phyloP scores from a whole-genome alignment of 768 basidiomycete species.

The Mycena olivaceomarginata region DNA sequence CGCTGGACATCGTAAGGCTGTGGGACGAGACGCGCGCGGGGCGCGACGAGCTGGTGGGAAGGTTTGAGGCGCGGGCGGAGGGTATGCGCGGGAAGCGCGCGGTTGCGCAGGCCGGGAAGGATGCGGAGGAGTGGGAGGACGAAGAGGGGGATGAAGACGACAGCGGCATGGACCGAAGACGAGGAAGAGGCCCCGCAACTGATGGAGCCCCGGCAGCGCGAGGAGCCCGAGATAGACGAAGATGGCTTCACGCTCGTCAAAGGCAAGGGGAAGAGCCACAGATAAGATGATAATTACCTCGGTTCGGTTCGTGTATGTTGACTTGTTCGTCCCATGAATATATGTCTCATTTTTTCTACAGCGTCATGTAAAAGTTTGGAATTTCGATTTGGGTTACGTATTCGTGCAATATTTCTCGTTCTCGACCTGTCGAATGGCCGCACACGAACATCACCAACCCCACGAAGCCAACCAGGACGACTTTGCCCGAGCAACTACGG shows the following conservation, averaged over 20 bases:
- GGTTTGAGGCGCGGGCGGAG: constrained; percentile 81
- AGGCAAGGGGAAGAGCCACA: constrained; percentile 72
- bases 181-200: constrained; percentile 73
- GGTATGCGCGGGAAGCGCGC: constrained; percentile 74
- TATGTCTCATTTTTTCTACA: neutral
- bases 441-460: constrained; percentile 29
- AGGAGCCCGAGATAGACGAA: constrained; percentile 89
- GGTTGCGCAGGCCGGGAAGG: constrained; percentile 65
- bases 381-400: constrained; percentile 3
- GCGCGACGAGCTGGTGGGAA: constrained; percentile 68
- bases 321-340: neutral
- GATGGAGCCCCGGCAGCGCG: constrained; percentile 61
- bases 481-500: constrained; percentile 49
- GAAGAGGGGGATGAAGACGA: constrained; percentile 64
- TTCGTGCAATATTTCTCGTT: too few relatives aligned
- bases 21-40: constrained; percentile 75
- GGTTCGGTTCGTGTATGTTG: constrained; percentile 1
- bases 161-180: constrained; percentile 63
- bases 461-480: constrained; percentile 49
- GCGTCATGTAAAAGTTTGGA: neutral
- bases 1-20: constrained; percentile 80
- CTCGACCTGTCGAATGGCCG: too few relatives aligned
- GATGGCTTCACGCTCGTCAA: constrained; percentile 93
- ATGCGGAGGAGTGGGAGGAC: constrained; percentile 68
- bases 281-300: constrained; percentile 49